Evolutionary conservation across 257 asterid genomes (phyloP), one percentile per base, ranked within the genome.

Genomic region (Hygrophila difformis): DNA sequence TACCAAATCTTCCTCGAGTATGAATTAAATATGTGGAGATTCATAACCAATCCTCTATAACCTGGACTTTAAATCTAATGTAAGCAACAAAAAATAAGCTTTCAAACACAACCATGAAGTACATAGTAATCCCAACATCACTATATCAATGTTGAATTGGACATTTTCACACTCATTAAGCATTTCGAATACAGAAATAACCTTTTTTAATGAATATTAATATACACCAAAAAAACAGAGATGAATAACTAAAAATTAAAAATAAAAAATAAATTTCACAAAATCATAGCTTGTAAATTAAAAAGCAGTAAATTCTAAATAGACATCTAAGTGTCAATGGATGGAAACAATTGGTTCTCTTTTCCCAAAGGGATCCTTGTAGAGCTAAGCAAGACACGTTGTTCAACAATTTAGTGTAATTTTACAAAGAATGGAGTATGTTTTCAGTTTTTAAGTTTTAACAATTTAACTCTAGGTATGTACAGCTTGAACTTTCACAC

Each of bases 401-500:
- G 39, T 26, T 37, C 24, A 53, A 11, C 24, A 3, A 60, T 39
- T 12, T 33, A 53, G 49, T 20, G 44, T 9, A n/a, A n/a, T n/a
- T n/a, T n/a, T 12, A 36, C 39, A 47, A 4, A 37, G 14, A 1
- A 37, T n/a, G 16, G 18, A 41, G 9, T 28, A 31, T 49, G 38
- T 33, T 22, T 12, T 47, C 57, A n/a, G n/a, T n/a, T n/a, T n/a
- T n/a, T n/a, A n/a, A n/a, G n/a, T n/a, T n/a, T n/a, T n/a, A n/a
- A n/a, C n/a, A n/a, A n/a, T n/a, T 18, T 19, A 36, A 44, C 47
- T 36, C 47, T 21, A 8, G 51, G 23, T 23, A 45, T 9, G 12
- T 40, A 53, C 53, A 24, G 13, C 29, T 15, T 13, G 42, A 44
- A 49, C 49, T 21, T 42, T 42, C 48, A 63, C 60, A 26, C 34